These are phyloP conservation scores for Eucalyptus curtisii DNA, from an alignment of 345 rosid species.

Conservation along the genomic window DNA sequence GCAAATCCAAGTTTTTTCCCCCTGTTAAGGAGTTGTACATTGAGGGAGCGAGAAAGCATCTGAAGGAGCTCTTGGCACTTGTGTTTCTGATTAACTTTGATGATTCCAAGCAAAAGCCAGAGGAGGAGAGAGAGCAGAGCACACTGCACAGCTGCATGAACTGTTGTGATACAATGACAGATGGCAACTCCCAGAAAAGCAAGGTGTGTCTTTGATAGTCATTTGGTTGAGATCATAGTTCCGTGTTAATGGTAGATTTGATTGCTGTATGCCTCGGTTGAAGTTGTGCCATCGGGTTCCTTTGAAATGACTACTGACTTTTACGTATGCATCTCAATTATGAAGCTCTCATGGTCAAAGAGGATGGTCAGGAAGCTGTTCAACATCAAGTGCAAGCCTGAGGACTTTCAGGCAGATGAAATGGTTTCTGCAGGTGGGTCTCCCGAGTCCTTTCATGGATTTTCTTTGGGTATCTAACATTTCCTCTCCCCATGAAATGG, in stretches of 20 bases:
- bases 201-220: constrained; percentile 38
- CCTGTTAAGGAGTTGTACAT: not conserved
- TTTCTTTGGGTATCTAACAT: not conserved
- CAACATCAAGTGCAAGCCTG: constrained; percentile 84
- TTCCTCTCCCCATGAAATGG: not conserved
- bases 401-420: constrained; percentile 82
- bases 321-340: not conserved
- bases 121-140: not conserved
- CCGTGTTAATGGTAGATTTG: not conserved
- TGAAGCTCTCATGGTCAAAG: constrained; percentile 95
- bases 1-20: not conserved
- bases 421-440: constrained; percentile 46
- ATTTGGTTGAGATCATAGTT: not conserved
- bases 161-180: constrained; percentile 57
- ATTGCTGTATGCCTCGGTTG: not conserved
- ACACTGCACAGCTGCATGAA: constrained; percentile 13
- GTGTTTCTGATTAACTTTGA: not conserved
- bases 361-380: constrained; percentile 88
- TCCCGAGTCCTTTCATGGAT: not conserved
- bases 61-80: not conserved
- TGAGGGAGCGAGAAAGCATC: not conserved
- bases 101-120: constrained; percentile 3
- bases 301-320: not conserved
- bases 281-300: not conserved
- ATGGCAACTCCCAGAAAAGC: constrained; percentile 77